Conservation (phyloP, 441 rosid species). For the Theobroma grandiflorum region DNA sequence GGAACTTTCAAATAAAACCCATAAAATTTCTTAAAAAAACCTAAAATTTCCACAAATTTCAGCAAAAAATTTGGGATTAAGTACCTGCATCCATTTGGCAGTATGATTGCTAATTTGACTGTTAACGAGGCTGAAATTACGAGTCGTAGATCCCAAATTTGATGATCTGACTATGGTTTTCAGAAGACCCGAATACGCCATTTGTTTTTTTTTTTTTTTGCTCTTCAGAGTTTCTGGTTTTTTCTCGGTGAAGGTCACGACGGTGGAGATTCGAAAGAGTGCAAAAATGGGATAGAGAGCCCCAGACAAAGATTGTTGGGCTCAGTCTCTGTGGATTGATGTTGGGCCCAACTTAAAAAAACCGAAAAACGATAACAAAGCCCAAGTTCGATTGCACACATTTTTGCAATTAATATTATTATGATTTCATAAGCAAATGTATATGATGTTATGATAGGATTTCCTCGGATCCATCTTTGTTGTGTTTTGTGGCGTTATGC, state of each 20-base stretch:
- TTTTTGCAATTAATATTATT: too few species aligned
- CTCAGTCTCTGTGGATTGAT: background rate
- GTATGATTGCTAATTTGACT: slow-evolving; percentile 75
- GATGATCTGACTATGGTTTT: slow-evolving; percentile 65
- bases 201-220: slow-evolving; percentile 15
- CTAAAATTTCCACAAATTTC: background rate
- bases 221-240: background rate
- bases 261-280: background rate
- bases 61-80: background rate
- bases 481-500: too few species aligned
- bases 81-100: slow-evolving; percentile 99
- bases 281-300: background rate
- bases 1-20: background rate
- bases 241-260: background rate
- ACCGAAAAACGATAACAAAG: too few species aligned
- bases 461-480: too few species aligned
- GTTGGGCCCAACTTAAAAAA: too few species aligned
- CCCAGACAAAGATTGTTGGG: background rate
- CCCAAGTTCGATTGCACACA: too few species aligned
- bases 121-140: slow-evolving; percentile 59
- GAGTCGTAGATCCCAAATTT: slow-evolving; percentile 44
- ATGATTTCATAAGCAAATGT: too few species aligned
- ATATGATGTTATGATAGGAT: too few species aligned
- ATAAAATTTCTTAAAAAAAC: background rate
- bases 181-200: slow-evolving; percentile 65